Conservation (phyloP, 2,329 filamentous ascomycete genomes). For the Xylaria sp. region DNA sequence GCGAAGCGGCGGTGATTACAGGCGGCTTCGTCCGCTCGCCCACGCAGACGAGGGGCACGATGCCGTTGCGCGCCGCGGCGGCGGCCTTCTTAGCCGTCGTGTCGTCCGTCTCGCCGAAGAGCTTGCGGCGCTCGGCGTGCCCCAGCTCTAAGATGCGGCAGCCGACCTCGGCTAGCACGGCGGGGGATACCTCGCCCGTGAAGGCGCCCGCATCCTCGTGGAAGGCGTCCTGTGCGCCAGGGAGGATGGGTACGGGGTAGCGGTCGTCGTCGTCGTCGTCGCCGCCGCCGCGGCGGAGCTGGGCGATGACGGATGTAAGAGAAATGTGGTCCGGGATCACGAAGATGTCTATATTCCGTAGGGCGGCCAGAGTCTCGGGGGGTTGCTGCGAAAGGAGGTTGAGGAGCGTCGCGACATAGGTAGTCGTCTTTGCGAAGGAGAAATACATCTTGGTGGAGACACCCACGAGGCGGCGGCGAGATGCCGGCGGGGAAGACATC, state of each 20-base stretch:
- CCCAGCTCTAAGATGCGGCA: constrained; percentile 80
- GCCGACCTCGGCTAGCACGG: constrained; percentile 73
- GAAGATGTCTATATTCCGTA: constrained; percentile 63
- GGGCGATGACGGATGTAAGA: constrained; percentile 63
- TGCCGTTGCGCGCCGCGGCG: constrained; percentile 73
- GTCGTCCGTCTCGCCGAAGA: constrained; percentile 81
- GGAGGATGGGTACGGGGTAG: constrained; percentile 64
- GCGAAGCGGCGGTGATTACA: constrained; percentile 23
- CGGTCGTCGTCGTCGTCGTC: too few species aligned
- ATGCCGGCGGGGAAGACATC: constrained; percentile 25
- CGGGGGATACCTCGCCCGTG: constrained; percentile 81
- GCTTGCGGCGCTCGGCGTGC: constrained; percentile 79
- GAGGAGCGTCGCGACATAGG: constrained; percentile 65
- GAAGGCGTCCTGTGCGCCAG: constrained; percentile 82
- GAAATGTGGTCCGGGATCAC: constrained; percentile 82
- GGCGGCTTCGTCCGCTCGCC: constrained; percentile 69
- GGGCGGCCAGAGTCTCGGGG: constrained; percentile 40
- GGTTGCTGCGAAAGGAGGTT: constrained; percentile 57
- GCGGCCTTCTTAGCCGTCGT: constrained; percentile 75
- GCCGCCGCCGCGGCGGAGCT: constrained; percentile 63
- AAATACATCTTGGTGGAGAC: constrained; percentile 87
- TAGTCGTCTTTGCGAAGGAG: constrained; percentile 69
- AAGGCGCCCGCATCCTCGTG: constrained; percentile 77
- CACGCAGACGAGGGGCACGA: constrained; percentile 83
- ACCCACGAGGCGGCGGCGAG: constrained; percentile 72